phyloP scores from a whole-genome alignment of 139 green algal genomes.

The Eudorina sp. region DNA sequence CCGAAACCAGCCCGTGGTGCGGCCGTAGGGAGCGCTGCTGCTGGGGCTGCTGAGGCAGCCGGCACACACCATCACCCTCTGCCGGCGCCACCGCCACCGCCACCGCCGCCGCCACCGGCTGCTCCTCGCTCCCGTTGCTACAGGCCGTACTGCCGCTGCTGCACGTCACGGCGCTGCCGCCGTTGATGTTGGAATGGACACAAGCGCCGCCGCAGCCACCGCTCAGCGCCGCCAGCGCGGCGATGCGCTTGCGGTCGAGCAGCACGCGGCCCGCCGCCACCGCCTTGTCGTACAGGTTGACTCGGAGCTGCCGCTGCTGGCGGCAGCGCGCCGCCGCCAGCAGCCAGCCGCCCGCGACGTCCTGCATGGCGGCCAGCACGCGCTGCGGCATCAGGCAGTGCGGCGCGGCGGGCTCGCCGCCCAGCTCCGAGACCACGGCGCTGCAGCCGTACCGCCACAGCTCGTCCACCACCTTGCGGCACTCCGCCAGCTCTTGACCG shows the following conservation, averaged over 20 bases:
- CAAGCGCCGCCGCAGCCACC: not conserved
- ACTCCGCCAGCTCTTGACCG: slow-evolving; percentile 24
- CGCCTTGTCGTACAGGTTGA: slow-evolving; percentile 37
- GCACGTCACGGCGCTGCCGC: not conserved
- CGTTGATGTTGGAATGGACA: too few species aligned
- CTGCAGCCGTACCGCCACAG: slow-evolving; percentile 40
- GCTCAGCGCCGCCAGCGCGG: slow-evolving; percentile 34
- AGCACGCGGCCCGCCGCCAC: slow-evolving; percentile 16
- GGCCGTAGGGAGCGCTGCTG: not conserved
- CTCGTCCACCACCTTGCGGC: slow-evolving; percentile 34
- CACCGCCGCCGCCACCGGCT: not conserved
- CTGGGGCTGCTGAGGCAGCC: not conserved
- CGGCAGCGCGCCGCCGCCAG: slow-evolving; percentile 37
- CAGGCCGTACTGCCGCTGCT: not conserved
- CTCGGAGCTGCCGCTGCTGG: slow-evolving; percentile 32
- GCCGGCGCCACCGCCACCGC: not conserved
- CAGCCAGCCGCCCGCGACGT: slow-evolving; percentile 40
- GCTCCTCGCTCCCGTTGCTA: not conserved
- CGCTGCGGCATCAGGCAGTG: not conserved
- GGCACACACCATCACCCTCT: too few species aligned
- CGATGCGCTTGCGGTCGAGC: slow-evolving; percentile 12
- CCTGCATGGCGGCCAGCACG: slow-evolving; percentile 37
- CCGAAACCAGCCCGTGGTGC: not conserved
- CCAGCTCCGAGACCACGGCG: slow-evolving; percentile 21
- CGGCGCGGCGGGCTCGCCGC: not conserved